A percentile compares a stretch with the other conserved stretches of the same genome.
Conservation (phyloP, 2,329 filamentous ascomycete genomes). For the Colletotrichum brevisporum region DNA sequence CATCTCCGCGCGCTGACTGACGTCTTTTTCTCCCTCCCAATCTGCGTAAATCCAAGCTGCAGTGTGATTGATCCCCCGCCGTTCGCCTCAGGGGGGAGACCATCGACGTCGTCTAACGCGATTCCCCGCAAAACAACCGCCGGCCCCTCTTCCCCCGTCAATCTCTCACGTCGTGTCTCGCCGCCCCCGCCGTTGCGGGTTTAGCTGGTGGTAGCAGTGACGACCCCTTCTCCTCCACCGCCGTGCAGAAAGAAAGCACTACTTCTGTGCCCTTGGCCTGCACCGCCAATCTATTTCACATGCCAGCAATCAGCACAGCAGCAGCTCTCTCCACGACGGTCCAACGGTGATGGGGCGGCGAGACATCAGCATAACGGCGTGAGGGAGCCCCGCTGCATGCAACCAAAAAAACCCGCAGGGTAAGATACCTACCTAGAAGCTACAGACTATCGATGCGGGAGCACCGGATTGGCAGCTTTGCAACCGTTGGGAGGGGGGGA, state of each 20-base stretch:
- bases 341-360: neutral
- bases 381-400: conserved; percentile 18
- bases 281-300: neutral
- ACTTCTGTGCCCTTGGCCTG: neutral
- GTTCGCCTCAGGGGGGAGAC: too few relatives aligned
- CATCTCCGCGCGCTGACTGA: too few relatives aligned
- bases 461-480: conserved; percentile 24
- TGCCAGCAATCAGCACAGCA: neutral
- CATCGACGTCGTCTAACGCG: too few relatives aligned
- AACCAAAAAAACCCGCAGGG: neutral
- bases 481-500: too few relatives aligned
- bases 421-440: neutral
- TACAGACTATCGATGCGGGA: conserved; percentile 21
- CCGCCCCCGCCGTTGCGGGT: too few relatives aligned
- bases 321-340: neutral
- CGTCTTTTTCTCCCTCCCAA: too few relatives aligned
- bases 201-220: too few relatives aligned
- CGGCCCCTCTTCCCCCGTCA: neutral
- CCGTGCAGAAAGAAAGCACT: neutral
- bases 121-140: too few relatives aligned
- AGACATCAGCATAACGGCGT: conserved; percentile 1
- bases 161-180: neutral
- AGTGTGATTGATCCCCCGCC: too few relatives aligned
- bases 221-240: neutral
- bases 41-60: too few relatives aligned